Percentiles rank a stretch among this genome's conserved stretches.
Conservation (phyloP, 306 rosid genomes). For the Vigna reflexopilosa region DNA sequence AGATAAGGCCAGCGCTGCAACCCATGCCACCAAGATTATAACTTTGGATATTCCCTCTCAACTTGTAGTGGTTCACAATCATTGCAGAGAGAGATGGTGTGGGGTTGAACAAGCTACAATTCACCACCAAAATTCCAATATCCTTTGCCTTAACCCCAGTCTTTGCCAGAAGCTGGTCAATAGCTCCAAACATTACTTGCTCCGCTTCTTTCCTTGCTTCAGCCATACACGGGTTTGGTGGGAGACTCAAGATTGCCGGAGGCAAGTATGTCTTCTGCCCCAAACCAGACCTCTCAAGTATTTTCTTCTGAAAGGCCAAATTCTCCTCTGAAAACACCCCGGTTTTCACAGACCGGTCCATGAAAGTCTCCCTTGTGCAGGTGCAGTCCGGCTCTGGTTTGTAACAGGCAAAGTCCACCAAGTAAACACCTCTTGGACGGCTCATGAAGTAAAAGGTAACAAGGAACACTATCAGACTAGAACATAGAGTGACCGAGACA, state of each 20-base stretch:
- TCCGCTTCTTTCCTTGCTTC: slow-evolving; percentile 94
- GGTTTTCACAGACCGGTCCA: slow-evolving; percentile 58
- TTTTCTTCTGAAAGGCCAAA: slow-evolving; percentile 80
- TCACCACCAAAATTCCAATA: slow-evolving; percentile 86
- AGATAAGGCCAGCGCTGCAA: slow-evolving; percentile 96
- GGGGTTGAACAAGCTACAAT: slow-evolving; percentile 91
- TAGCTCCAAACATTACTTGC: slow-evolving; percentile 88
- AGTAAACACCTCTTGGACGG: slow-evolving; percentile 72
- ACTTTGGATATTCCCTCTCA: slow-evolving; percentile 76
- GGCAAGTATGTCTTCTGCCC: slow-evolving; percentile 87
- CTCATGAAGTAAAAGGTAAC: slow-evolving; percentile 82
- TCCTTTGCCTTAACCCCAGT: slow-evolving; percentile 87
- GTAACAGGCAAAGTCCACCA: slow-evolving; percentile 81
- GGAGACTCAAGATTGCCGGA: slow-evolving; percentile 66
- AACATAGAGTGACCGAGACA: slow-evolving; percentile 62
- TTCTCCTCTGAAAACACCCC: slow-evolving; percentile 73
- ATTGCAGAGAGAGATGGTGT: slow-evolving; percentile 90
- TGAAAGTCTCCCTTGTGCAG: slow-evolving; percentile 64
- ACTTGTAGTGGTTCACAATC: slow-evolving; percentile 87
- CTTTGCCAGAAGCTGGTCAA: slow-evolving; percentile 77
- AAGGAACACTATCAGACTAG: slow-evolving; percentile 61
- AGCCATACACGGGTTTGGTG: slow-evolving; percentile 80
- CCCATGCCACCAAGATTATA: slow-evolving; percentile 98
- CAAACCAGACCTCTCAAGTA: slow-evolving; percentile 80
- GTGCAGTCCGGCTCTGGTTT: slow-evolving; percentile 63